A percentile compares a stretch with the other conserved stretches of the same genome.
These are phyloP conservation scores for Vitis hybrid DNA, from an alignment of 177 flowering plant species.

Conservation along the genomic window DNA sequence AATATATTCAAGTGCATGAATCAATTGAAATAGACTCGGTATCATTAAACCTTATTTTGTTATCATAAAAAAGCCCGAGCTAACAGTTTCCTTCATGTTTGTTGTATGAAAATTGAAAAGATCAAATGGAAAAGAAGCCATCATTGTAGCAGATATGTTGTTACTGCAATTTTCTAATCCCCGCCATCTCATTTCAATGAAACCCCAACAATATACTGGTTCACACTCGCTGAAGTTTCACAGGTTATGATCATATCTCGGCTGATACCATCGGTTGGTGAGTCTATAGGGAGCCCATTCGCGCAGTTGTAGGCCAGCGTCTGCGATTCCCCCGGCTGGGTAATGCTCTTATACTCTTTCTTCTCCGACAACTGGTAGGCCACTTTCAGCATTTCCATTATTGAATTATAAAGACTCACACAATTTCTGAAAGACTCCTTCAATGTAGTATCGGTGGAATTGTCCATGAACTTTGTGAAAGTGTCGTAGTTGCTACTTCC, in stretches of 20 bases:
- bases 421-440: background rate
- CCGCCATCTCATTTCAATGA: too few relatives aligned
- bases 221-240: background rate
- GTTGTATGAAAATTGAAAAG: too few relatives aligned
- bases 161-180: too few relatives aligned
- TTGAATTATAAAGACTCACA: background rate
- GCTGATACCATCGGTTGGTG: background rate
- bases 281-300: conserved; percentile 1
- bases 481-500: background rate
- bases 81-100: too few relatives aligned
- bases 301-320: conserved; percentile 2
- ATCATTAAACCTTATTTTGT: too few relatives aligned
- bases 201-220: background rate
- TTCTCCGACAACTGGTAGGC: conserved; percentile 2
- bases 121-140: too few relatives aligned
- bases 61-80: too few relatives aligned
- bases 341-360: conserved; percentile 4
- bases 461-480: background rate
- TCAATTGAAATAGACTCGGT: too few relatives aligned
- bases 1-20: too few relatives aligned
- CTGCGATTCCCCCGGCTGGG: background rate
- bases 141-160: too few relatives aligned
- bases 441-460: conserved; percentile 1
- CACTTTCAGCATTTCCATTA: background rate
- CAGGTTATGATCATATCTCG: conserved; percentile 3